Percentiles rank a stretch among this genome's conserved stretches.
phyloP scores from a whole-genome alignment of 139 green algal species.

The Tetratostichococcus sp. region DNA sequence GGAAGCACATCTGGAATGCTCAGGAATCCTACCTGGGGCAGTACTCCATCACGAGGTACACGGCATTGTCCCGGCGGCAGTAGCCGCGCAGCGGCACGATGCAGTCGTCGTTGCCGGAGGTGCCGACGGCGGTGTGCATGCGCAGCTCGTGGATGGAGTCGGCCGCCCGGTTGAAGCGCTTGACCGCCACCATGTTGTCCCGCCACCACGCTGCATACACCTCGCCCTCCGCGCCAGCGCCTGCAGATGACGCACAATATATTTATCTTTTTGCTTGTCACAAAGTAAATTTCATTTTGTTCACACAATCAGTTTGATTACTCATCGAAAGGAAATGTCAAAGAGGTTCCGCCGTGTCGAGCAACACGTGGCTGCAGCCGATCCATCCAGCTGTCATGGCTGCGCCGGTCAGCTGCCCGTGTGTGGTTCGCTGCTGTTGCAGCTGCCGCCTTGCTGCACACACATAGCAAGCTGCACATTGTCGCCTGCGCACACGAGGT shows the following conservation, averaged over 20 bases:
- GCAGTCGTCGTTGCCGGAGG: slow-evolving; percentile 43
- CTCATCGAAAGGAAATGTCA: too few relatives aligned
- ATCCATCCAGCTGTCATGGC: too few relatives aligned
- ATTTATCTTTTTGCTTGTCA: too few relatives aligned
- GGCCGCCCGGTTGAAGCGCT: slow-evolving; percentile 17
- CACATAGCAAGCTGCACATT: not conserved
- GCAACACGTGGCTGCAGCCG: too few relatives aligned
- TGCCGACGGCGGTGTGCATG: slow-evolving; percentile 23
- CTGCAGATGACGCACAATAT: not conserved
- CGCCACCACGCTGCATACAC: slow-evolving; percentile 46
- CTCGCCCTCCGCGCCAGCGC: slow-evolving; percentile 28
- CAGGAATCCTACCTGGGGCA: slow-evolving; percentile 40
- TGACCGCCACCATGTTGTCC: slow-evolving; percentile 47
- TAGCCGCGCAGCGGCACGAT: slow-evolving; percentile 40
- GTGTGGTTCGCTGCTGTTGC: too few relatives aligned
- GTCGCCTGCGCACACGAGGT: too few relatives aligned
- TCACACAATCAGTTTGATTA: too few relatives aligned
- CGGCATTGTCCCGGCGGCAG: slow-evolving; percentile 18
- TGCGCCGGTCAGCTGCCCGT: too few relatives aligned
- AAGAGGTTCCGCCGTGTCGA: too few relatives aligned
- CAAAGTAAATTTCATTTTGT: too few relatives aligned
- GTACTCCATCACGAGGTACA: slow-evolving; percentile 51
- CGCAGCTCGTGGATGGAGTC: slow-evolving; percentile 30
- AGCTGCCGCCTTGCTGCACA: too few relatives aligned
- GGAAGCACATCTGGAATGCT: too few relatives aligned